A percentile compares a stretch with the other conserved stretches of the same genome.
Conservation (phyloP, 139 green algal genomes). For the Desmodesmus armatus region DNA sequence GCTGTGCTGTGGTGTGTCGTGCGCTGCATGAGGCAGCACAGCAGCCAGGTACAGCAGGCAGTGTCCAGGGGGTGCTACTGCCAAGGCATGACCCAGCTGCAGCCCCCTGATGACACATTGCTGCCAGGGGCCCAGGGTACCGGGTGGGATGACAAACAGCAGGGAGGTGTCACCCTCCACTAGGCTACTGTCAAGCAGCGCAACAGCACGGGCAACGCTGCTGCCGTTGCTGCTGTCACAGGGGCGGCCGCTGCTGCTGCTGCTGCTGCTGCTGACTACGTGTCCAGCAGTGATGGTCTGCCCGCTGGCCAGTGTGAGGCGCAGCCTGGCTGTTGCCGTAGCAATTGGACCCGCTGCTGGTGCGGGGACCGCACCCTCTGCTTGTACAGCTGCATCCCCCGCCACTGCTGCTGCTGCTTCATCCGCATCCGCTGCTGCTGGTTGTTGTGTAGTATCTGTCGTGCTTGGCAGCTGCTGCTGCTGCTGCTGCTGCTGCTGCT, state of each 20-base stretch:
- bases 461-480: neutral
- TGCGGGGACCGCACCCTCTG: neutral
- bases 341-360: neutral
- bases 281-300: neutral
- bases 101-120: slow-evolving; percentile 34
- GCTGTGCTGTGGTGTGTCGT: neutral
- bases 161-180: slow-evolving; percentile 7
- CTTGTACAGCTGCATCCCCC: neutral
- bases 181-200: slow-evolving; percentile 45
- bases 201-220: slow-evolving; percentile 37
- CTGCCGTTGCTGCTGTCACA: neutral
- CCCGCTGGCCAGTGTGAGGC: too few relatives aligned
- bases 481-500: neutral
- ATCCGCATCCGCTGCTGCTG: neutral
- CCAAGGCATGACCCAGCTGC: slow-evolving; percentile 38
- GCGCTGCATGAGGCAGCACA: neutral
- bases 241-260: neutral
- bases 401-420: neutral
- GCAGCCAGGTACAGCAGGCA: slow-evolving; percentile 48
- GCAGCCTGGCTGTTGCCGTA: neutral
- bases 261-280: neutral
- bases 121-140: neutral
- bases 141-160: slow-evolving; percentile 27
- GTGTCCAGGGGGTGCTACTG: slow-evolving; percentile 41
- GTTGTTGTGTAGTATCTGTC: neutral